These are phyloP conservation scores for Drosera capensis DNA, from an alignment of 148 eudicot genomes.

Conservation along the genomic window DNA sequence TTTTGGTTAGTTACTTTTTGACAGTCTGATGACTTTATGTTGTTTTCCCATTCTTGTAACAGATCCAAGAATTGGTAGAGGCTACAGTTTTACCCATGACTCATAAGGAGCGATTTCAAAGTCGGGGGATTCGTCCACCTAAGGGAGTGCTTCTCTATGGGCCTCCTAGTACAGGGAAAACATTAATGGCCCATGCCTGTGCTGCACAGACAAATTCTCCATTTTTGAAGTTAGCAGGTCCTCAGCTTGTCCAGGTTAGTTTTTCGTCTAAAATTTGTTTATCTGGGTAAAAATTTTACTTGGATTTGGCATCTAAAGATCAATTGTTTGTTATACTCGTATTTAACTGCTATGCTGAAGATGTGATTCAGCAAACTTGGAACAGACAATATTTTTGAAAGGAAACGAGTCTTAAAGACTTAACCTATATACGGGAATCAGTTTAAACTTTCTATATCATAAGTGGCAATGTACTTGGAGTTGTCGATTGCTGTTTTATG, in stretches of 20 bases:
- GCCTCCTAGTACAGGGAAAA: conserved; percentile 96
- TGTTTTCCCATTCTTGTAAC: neutral
- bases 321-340: too few relatives aligned
- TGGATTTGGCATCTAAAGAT: too few relatives aligned
- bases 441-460: too few relatives aligned
- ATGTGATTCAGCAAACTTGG: too few relatives aligned
- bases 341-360: too few relatives aligned
- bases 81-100: conserved; percentile 98
- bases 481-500: too few relatives aligned
- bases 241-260: conserved; percentile 92
- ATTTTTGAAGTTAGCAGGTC: conserved; percentile 89
- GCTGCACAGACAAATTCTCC: conserved; percentile 99
- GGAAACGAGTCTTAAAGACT: too few relatives aligned
- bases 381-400: too few relatives aligned
- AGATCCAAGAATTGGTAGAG: conserved; percentile 97
- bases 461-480: too few relatives aligned
- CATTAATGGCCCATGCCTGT: conserved; percentile 98
- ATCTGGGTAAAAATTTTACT: neutral
- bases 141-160: conserved; percentile 96
- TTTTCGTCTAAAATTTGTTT: neutral
- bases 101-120: conserved; percentile 84
- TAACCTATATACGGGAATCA: too few relatives aligned
- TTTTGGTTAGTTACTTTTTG: too few relatives aligned
- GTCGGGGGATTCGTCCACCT: conserved; percentile 86
- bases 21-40: too few relatives aligned